Percentiles rank a stretch among this genome's conserved stretches.
phyloP scores from a whole-genome alignment of 2,329 filamentous ascomycete genomes.

The Talaromyces sp. region DNA sequence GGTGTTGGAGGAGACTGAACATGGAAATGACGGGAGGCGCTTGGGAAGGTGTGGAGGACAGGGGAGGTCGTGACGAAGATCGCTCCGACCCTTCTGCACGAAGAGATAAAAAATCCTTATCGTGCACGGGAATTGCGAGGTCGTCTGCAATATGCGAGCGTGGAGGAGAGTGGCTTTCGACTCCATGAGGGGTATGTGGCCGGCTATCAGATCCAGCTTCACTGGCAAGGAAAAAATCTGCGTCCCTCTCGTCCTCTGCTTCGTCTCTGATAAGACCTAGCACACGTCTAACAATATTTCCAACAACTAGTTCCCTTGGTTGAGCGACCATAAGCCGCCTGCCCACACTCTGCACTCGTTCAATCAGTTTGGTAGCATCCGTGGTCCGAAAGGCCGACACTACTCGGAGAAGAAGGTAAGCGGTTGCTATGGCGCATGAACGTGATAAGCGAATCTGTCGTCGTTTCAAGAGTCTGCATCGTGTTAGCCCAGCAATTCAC shows the following conservation, averaged over 20 bases:
- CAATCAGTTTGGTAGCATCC: slow-evolving; percentile 74
- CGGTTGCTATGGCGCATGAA: slow-evolving; percentile 85
- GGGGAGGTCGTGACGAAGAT: slow-evolving; percentile 53
- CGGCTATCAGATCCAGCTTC: slow-evolving; percentile 59
- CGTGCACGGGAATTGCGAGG: slow-evolving; percentile 23
- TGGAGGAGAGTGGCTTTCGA: slow-evolving; percentile 32
- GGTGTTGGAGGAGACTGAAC: slow-evolving; percentile 80
- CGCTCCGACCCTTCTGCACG: slow-evolving; percentile 33
- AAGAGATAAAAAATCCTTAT: slow-evolving; percentile 27
- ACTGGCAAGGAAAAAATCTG: slow-evolving; percentile 54
- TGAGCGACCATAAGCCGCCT: slow-evolving; percentile 75
- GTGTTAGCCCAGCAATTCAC: slow-evolving; percentile 20
- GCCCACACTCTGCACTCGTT: slow-evolving; percentile 75
- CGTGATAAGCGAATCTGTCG: slow-evolving; percentile 85
- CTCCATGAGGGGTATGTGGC: slow-evolving; percentile 40
- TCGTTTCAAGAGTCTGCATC: slow-evolving; percentile 73
- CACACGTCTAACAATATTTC: slow-evolving; percentile 89
- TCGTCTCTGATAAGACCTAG: slow-evolving; percentile 89
- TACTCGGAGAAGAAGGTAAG: slow-evolving; percentile 81
- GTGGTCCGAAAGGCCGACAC: slow-evolving; percentile 77
- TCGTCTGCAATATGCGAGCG: slow-evolving; percentile 17
- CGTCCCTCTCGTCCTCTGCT: slow-evolving; percentile 74
- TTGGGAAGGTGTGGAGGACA: slow-evolving; percentile 55
- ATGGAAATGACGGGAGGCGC: slow-evolving; percentile 63
- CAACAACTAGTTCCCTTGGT: slow-evolving; percentile 85